Percentiles rank a stretch among this genome's conserved stretches.
These are phyloP conservation scores for Phalaenopsis equestris DNA, from an alignment of 106 monocot species.

Conservation along the genomic window DNA sequence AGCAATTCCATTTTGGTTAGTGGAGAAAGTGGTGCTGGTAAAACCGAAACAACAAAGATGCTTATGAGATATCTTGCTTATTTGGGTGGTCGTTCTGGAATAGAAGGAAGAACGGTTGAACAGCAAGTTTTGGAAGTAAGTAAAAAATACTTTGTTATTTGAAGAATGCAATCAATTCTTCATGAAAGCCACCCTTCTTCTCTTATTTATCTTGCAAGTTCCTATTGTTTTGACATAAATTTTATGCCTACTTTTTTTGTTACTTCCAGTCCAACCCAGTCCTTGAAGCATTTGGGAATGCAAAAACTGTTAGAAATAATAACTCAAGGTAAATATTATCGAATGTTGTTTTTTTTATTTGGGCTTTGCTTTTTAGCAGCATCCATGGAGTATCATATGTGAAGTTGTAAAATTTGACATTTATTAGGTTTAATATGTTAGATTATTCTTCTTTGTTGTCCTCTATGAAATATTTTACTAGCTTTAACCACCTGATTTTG, in stretches of 20 bases:
- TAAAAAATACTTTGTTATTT: background rate
- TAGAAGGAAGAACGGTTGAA: conserved; percentile 76
- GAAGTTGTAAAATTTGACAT: background rate
- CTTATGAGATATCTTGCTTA: conserved; percentile 83
- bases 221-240: background rate
- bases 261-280: conserved; percentile 50
- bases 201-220: background rate
- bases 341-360: background rate
- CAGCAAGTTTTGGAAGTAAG: conserved; percentile 63
- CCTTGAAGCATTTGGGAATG: conserved; percentile 76
- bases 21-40: conserved; percentile 96
- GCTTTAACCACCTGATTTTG: conserved; percentile 5
- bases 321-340: conserved; percentile 41
- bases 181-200: background rate
- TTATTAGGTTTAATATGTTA: background rate
- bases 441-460: background rate
- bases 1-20: conserved; percentile 89
- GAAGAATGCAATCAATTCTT: background rate
- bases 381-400: conserved; percentile 1
- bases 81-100: conserved; percentile 61
- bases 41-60: conserved; percentile 91
- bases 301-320: conserved; percentile 57
- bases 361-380: background rate
- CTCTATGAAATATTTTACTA: background rate
- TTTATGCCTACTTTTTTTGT: background rate